Percentiles rank a stretch among this genome's conserved stretches.
Evolutionary conservation across 495 filamentous ascomycete species (phyloP).

Genomic region (Talaromyces wortmannii): DNA sequence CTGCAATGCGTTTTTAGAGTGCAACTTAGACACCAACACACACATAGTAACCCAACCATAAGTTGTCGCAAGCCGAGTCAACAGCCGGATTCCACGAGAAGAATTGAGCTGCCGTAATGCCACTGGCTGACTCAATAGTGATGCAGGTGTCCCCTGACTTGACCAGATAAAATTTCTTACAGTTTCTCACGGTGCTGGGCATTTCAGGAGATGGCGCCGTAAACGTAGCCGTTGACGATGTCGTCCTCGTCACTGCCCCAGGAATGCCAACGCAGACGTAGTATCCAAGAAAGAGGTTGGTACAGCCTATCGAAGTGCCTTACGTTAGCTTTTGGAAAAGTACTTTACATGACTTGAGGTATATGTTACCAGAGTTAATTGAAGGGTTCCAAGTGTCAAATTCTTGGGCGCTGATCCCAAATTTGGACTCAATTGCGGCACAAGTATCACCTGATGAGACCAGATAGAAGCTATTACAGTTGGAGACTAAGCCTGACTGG

Average conservation of each 20-base stretch:
- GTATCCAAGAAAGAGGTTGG: constrained; percentile 2
- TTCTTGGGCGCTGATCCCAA: constrained; percentile 3
- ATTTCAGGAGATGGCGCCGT: constrained; percentile 22
- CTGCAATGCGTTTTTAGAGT: not conserved
- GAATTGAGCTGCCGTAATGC: constrained; percentile 13
- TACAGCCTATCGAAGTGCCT: constrained; percentile 3
- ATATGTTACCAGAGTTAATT: constrained; percentile 2
- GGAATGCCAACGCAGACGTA: constrained; percentile 11
- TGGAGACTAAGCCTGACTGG: constrained; percentile 22
- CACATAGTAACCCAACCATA: constrained; percentile 18
- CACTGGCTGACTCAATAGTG: constrained; percentile 16
- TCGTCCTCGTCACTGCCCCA: constrained; percentile 7
- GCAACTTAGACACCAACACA: constrained; percentile 12
- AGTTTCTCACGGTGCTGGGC: constrained; percentile 30
- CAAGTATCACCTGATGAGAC: constrained; percentile 26
- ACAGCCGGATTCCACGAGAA: constrained; percentile 25
- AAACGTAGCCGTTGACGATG: constrained; percentile 3
- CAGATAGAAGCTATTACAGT: constrained; percentile 53
- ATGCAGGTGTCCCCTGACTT: constrained; percentile 23
- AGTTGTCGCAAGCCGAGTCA: constrained; percentile 10
- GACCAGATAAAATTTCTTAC: constrained; percentile 29
- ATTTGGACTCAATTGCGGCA: not conserved
- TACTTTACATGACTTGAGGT: not conserved
- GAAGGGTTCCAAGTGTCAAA: constrained; percentile 11
- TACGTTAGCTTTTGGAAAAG: not conserved